Base-by-base conservation (phyloP, 2,329 filamentous ascomycete genomes). In the Talaromyces sp. region DNA sequence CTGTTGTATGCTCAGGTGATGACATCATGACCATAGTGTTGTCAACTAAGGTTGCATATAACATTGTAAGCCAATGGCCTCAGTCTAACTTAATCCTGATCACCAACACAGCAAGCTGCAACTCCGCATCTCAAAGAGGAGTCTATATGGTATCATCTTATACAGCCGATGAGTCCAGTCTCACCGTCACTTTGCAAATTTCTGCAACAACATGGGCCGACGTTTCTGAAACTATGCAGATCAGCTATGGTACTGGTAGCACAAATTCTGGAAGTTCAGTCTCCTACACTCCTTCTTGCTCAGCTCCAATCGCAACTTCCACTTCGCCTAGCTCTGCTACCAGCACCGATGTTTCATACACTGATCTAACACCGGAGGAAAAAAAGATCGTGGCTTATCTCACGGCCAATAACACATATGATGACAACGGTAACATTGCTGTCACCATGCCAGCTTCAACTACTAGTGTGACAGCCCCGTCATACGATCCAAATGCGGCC, bases 231-330 rank as follows among this genome's bases (percentile, higher is more conserved):
- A 52, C 49, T n/a, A 52, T 52, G 49, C 49, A 52, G 16, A 52
- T 52, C 14, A 52, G 49, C 8, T 52, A 52, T 33, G 49, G 49
- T 52, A 52, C 49, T 52, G 49, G 49, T 16, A 31, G 27, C 49
- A 52, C 49, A n/a, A 52, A 33, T 88, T 97, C 70, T 85, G 91
- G 10, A 94, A 94, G 0, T 90, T 98, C 73, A 90, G 87, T 70
- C 79, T 95, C 63, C 85, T 93, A 22, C 96, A 91, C 80, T 86
- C 86, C 63, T 77, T 93, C 27, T 81, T 93, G 5, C 87, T 89
- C 27, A 84, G 72, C 69, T 87, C 68, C 49, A 14, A 52, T 52
- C n/a, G 49, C 49, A 31, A 52, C 49, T 52, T 31, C 49, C 33
- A 52, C 49, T 19, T 33, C 49, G 16, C 49, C 24, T 31, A 31